phyloP scores from a whole-genome alignment of 2,329 filamentous ascomycete species.

The Volutella citrinella region DNA sequence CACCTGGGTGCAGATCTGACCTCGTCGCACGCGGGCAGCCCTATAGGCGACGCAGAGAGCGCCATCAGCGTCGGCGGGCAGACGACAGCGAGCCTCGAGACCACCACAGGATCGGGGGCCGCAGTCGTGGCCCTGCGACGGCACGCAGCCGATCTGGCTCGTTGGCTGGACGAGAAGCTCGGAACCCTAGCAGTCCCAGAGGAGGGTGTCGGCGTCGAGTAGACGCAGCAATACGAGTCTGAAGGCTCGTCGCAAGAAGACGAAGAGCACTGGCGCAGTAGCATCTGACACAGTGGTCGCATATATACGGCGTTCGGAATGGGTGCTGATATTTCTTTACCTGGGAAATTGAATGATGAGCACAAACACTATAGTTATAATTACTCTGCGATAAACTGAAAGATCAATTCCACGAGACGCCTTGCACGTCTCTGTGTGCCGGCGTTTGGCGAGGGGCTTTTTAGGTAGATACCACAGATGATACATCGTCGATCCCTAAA shows the following conservation, averaged over 20 bases:
- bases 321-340: slow-evolving; percentile 8
- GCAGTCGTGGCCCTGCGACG: slow-evolving; percentile 51
- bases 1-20: no score
- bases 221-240: no score
- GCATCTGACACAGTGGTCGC: slow-evolving; percentile 10
- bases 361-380: no score
- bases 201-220: slow-evolving; percentile 43
- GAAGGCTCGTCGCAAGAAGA: no score
- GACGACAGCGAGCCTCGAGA: slow-evolving; percentile 40
- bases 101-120: slow-evolving; percentile 38
- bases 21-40: slow-evolving; percentile 34
- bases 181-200: slow-evolving; percentile 51
- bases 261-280: slow-evolving; percentile 7
- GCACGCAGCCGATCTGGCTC: slow-evolving; percentile 57
- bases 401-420: no score
- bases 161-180: slow-evolving; percentile 60
- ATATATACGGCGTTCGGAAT: no score
- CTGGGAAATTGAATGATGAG: no score
- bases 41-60: slow-evolving; percentile 46
- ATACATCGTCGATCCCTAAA: slow-evolving; percentile 12
- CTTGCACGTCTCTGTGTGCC: slow-evolving; percentile 9
- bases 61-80: slow-evolving; percentile 43
- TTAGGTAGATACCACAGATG: slow-evolving; percentile 21
- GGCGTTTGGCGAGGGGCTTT: slow-evolving; percentile 21
- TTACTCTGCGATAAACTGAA: no score